Evolutionary conservation across 2,329 filamentous ascomycete genomes (phyloP).

Genomic region (Venturia pyrina): DNA sequence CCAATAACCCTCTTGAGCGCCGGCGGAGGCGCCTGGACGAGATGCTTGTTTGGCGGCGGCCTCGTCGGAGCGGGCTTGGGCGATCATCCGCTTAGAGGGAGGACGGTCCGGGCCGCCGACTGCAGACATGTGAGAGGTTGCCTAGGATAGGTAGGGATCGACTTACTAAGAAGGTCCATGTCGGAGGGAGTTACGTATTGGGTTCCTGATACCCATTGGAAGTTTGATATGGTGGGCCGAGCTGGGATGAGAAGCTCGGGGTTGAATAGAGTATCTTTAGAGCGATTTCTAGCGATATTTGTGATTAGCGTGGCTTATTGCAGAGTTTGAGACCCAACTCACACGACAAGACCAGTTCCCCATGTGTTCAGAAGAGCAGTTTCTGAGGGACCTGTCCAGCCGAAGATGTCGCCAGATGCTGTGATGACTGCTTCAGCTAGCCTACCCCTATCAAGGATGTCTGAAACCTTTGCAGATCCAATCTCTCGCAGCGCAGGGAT

Average conservation of each 20-base stretch:
- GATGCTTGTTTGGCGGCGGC: slow-evolving; percentile 28
- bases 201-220: slow-evolving; percentile 95
- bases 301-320: not conserved
- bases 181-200: slow-evolving; percentile 82
- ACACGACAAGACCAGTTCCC: slow-evolving; percentile 54
- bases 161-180: slow-evolving; percentile 63
- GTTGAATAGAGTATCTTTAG: slow-evolving; percentile 69
- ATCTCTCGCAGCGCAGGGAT: slow-evolving; percentile 86
- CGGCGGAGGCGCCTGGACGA: slow-evolving; percentile 18
- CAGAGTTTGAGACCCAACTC: slow-evolving; percentile 38
- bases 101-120: slow-evolving; percentile 80
- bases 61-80: slow-evolving; percentile 48
- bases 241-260: slow-evolving; percentile 62
- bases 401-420: slow-evolving; percentile 69
- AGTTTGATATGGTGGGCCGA: slow-evolving; percentile 83
- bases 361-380: slow-evolving; percentile 75
- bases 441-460: slow-evolving; percentile 65
- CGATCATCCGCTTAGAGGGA: slow-evolving; percentile 78
- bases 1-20: slow-evolving; percentile 52
- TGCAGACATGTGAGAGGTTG: slow-evolving; percentile 20
- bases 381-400: slow-evolving; percentile 83
- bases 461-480: slow-evolving; percentile 50
- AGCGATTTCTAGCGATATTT: slow-evolving; percentile 21
- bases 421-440: slow-evolving; percentile 61
- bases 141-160: slow-evolving; percentile 17